phyloP scores from a whole-genome alignment of 768 basidiomycete species.

The Boletus sensibilis region DNA sequence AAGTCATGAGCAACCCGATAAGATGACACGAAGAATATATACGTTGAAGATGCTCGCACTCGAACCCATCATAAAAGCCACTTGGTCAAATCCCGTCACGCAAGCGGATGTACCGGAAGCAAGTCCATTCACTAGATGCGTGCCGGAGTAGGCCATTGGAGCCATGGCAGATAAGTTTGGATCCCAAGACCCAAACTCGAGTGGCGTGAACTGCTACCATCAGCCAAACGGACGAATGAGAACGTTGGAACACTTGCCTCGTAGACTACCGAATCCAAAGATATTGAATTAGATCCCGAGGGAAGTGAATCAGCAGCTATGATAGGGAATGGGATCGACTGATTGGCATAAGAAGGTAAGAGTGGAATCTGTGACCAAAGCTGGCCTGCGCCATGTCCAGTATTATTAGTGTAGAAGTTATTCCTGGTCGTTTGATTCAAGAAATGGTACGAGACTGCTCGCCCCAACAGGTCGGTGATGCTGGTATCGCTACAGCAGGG shows the following conservation, averaged over 20 bases:
- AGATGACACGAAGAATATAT: slow-evolving; percentile 7
- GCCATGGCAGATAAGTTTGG: slow-evolving; percentile 69
- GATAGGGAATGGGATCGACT: slow-evolving; percentile 64
- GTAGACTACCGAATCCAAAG: slow-evolving; percentile 51
- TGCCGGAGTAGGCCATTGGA: slow-evolving; percentile 63
- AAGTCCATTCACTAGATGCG: slow-evolving; percentile 55
- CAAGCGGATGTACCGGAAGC: slow-evolving; percentile 58
- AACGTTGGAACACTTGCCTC: slow-evolving; percentile 42
- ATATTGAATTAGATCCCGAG: slow-evolving; percentile 42
- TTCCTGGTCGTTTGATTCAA: slow-evolving; percentile 57
- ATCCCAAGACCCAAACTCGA: slow-evolving; percentile 75
- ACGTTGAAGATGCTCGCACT: slow-evolving; percentile 72
- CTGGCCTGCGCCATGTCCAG: slow-evolving; percentile 70
- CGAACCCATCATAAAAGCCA: slow-evolving; percentile 70
- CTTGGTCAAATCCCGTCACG: slow-evolving; percentile 73
- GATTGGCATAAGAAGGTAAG: slow-evolving; percentile 50
- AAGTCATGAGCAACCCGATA: background rate
- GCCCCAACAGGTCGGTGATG: slow-evolving; percentile 60
- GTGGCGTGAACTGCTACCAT: slow-evolving; percentile 49
- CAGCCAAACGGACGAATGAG: slow-evolving; percentile 5
- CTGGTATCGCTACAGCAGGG: slow-evolving; percentile 52
- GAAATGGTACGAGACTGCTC: slow-evolving; percentile 72
- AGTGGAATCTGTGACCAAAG: slow-evolving; percentile 59
- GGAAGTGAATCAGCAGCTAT: slow-evolving; percentile 56
- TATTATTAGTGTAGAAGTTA: slow-evolving; percentile 60